Evolutionary conservation across 169 alveolate species (phyloP), one percentile per base, ranked within the genome.

Genomic region (Ichthyophthirius multifiliis): DNA sequence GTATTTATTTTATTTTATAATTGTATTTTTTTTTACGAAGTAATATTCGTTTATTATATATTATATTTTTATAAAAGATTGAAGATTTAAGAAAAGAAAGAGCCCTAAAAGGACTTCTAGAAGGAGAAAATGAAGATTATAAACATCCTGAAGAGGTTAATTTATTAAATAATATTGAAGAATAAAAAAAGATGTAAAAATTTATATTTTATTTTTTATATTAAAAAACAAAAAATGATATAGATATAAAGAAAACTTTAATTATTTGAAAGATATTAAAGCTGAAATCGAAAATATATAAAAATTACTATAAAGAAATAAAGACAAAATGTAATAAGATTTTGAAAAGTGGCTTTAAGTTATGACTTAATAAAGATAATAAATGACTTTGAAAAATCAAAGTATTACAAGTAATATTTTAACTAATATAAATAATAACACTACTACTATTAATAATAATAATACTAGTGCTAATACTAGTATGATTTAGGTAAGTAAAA

Each of bases 251-350:
- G 78, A 83, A 30, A 82, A 84, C 20, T 83, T 76, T 75, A 71
- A 79, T 46, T 84, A 84, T 41, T 45, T 90, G 43, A 93, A 90
- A 43, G 85, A 84, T 55, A 48, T 95, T 20, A 92, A 94, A 71
- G 86, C 84, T 13, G 98, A 95, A 86, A 94, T 95, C 4, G 97
- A 93, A 74, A 85, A 96, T 71, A 86, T 95, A 23, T 80, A 90
- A 74, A 86, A 89, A 44, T 43, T 89, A 63, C 74, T 94, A 45
- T 91, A 92, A 48, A 87, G 89, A 47, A 83, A 90, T 43, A 87
- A 92, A 65, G 91, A 86, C 79, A 89, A 79, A 76, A 83, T 94
- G 94, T 82, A 94, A 76, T 79, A 85, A 55, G 96, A 94, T 80
- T 94, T 94, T 91, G 94, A 94, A 83, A 83, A 75, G 37, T 94